phyloP scores from a whole-genome alignment of 805 yeast genomes.

The Nakazawaea ambrosiae region DNA sequence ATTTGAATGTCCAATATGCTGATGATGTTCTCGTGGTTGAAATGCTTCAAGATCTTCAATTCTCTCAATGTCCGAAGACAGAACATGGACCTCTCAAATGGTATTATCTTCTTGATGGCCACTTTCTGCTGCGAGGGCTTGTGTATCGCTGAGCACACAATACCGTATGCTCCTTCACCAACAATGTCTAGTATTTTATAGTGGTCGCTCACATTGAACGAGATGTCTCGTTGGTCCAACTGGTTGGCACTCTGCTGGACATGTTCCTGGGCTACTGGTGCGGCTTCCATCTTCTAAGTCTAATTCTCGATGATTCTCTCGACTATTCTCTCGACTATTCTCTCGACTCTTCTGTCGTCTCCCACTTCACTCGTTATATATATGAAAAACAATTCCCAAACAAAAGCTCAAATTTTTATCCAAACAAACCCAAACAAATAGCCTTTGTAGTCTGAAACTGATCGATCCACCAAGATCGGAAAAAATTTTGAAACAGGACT shows the following conservation, averaged over 20 bases:
- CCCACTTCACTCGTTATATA: too few relatives aligned
- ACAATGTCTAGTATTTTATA: slow-evolving; percentile 80
- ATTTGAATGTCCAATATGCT: slow-evolving; percentile 84
- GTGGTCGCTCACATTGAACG: slow-evolving; percentile 83
- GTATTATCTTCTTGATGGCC: slow-evolving; percentile 93
- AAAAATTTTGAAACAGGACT: too few relatives aligned
- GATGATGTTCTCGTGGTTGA: slow-evolving; percentile 90
- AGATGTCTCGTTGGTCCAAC: slow-evolving; percentile 10
- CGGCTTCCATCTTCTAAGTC: background rate
- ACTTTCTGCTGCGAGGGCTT: slow-evolving; percentile 80
- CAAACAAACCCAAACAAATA: too few relatives aligned
- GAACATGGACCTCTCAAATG: slow-evolving; percentile 84
- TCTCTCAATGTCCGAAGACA: slow-evolving; percentile 87
- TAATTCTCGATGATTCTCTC: too few relatives aligned
- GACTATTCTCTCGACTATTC: too few relatives aligned
- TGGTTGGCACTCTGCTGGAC: background rate
- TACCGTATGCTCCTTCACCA: slow-evolving; percentile 96
- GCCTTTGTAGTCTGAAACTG: too few relatives aligned
- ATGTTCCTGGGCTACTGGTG: background rate
- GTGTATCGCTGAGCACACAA: slow-evolving; percentile 86
- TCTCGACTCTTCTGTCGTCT: too few relatives aligned
- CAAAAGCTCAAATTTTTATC: too few relatives aligned
- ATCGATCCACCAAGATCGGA: too few relatives aligned
- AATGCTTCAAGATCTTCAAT: slow-evolving; percentile 79
- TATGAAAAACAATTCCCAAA: too few relatives aligned